These are phyloP conservation scores for Leccinum insolens DNA, from an alignment of 1,284 basidiomycete species.

Conservation along the genomic window DNA sequence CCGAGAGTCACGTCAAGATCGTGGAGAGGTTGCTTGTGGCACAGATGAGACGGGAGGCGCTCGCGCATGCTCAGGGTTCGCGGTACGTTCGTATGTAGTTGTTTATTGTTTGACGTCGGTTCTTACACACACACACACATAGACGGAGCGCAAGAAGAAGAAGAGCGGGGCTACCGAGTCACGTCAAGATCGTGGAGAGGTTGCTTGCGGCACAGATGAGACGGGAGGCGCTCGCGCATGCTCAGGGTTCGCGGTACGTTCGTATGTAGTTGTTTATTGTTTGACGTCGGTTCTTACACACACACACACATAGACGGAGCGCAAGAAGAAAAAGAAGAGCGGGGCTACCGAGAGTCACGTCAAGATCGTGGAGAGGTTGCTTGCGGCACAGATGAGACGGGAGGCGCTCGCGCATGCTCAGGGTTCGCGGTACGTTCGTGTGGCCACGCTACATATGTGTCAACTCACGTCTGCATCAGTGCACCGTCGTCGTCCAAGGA, in stretches of 20 bases:
- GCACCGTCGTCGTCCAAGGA: constrained; percentile 32
- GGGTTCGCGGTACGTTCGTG: constrained; percentile 21
- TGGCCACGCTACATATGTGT: no score
- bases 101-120: not conserved
- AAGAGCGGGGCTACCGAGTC: constrained; percentile 87
- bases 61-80: constrained; percentile 66
- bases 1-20: constrained; percentile 78
- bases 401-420: constrained; percentile 84
- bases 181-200: constrained; percentile 74
- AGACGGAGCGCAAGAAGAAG: constrained; percentile 83
- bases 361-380: no score
- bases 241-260: no score
- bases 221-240: no score
- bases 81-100: constrained; percentile 33
- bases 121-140: not conserved
- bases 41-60: constrained; percentile 89
- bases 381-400: constrained; percentile 71
- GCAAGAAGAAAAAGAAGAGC: no score
- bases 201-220: no score
- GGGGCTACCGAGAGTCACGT: no score
- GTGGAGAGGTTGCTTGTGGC: constrained; percentile 94
- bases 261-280: no score
- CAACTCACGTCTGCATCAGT: not conserved
- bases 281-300: no score
- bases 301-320: no score